These are phyloP conservation scores for Rhodomyrtus psidioides DNA, from an alignment of 441 rosid genomes.

Conservation along the genomic window DNA sequence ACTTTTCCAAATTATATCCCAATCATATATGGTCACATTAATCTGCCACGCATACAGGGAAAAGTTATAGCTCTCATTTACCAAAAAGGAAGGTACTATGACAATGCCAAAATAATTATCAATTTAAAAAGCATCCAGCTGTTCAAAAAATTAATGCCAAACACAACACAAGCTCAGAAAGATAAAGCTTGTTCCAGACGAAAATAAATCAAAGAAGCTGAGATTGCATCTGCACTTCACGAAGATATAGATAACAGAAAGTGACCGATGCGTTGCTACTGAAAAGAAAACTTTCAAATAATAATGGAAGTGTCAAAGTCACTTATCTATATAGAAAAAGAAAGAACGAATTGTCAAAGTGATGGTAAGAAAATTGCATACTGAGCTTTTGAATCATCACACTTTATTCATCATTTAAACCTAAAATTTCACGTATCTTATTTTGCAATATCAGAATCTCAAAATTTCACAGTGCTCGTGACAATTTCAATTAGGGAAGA, in stretches of 20 bases:
- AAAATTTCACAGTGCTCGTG: not conserved
- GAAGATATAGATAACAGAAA: not conserved
- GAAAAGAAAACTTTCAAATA: not conserved
- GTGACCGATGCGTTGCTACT: not conserved
- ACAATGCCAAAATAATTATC: not conserved
- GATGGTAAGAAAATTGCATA: not conserved
- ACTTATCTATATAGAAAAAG: not conserved
- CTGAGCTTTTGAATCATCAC: not conserved
- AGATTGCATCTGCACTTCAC: not conserved
- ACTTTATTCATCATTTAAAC: not conserved
- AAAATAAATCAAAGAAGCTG: not conserved
- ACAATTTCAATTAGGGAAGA: not conserved
- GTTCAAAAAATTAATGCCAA: not conserved
- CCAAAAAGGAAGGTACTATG: not conserved
- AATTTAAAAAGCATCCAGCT: not conserved
- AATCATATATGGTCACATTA: constrained; percentile 88
- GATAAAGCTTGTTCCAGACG: not conserved
- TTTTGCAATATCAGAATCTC: not conserved
- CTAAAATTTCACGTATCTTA: not conserved
- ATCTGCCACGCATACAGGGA: constrained; percentile 39
- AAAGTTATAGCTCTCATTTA: not conserved
- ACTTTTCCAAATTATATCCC: constrained; percentile 99
- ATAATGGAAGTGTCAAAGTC: not conserved
- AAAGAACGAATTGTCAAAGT: not conserved
- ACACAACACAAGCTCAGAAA: not conserved